Percentiles rank a stretch among this genome's conserved stretches.
phyloP scores from a whole-genome alignment of 2,329 filamentous ascomycete genomes.

The Amauroascus niger region DNA sequence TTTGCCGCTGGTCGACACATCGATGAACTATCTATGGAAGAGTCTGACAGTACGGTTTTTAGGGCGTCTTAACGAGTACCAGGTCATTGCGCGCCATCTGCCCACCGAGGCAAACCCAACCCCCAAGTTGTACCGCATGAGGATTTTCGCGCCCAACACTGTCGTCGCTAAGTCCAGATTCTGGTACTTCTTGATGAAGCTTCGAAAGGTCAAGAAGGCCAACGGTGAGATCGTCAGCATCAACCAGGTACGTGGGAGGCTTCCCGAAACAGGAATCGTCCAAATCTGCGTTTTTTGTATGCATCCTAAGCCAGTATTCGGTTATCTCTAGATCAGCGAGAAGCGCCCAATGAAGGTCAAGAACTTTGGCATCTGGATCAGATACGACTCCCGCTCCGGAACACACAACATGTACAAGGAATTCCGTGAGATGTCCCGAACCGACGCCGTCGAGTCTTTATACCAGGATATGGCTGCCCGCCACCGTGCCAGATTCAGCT shows the following conservation, averaged over 20 bases:
- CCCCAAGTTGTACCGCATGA: conserved; percentile 99
- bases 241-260: conserved; percentile 63
- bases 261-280: background rate
- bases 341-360: conserved; percentile 99
- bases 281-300: background rate
- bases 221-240: conserved; percentile 98
- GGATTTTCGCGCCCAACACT: conserved; percentile 95
- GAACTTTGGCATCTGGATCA: conserved; percentile 99
- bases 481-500: conserved; percentile 95
- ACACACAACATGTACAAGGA: conserved; percentile 99
- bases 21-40: background rate
- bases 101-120: conserved; percentile 94
- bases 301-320: conserved; percentile 6
- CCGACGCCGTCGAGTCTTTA: conserved; percentile 87
- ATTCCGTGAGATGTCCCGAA: conserved; percentile 97
- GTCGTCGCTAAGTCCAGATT: conserved; percentile 99
- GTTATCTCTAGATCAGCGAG: conserved; percentile 68
- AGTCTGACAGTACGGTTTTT: conserved; percentile 27
- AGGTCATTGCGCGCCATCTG: conserved; percentile 99
- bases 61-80: conserved; percentile 99
- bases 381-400: conserved; percentile 98
- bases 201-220: conserved; percentile 99
- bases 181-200: conserved; percentile 99
- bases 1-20: background rate
- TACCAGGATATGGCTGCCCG: conserved; percentile 99